These are phyloP conservation scores for Claviceps fusiformis DNA, from an alignment of 2,329 filamentous ascomycete genomes.

Conservation along the genomic window DNA sequence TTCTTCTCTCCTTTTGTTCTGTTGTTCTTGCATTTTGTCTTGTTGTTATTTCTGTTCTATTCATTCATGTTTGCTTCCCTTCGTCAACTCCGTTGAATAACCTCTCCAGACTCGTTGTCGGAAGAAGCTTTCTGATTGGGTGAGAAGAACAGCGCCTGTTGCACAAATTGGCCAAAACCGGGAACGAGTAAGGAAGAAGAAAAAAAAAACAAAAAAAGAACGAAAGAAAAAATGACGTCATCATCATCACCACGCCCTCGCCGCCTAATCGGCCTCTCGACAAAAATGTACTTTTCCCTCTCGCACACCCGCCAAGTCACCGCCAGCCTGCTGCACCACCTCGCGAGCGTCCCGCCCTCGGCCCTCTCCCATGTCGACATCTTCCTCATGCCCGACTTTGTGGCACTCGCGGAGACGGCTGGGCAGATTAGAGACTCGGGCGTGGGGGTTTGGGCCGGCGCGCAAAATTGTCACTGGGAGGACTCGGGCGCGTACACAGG, in stretches of 20 bases:
- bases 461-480: slow-evolving; percentile 63
- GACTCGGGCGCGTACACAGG: slow-evolving; percentile 64
- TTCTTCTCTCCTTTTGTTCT: too few relatives aligned
- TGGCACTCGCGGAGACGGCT: slow-evolving; percentile 46
- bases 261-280: slow-evolving; percentile 58
- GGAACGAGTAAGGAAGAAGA: neutral
- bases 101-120: too few relatives aligned
- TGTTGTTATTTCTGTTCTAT: too few relatives aligned
- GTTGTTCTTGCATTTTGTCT: too few relatives aligned
- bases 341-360: slow-evolving; percentile 27
- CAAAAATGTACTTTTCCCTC: slow-evolving; percentile 71
- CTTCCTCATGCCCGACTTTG: slow-evolving; percentile 67
- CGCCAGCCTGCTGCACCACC: slow-evolving; percentile 30
- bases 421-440: slow-evolving; percentile 29
- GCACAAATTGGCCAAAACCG: neutral
- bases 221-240: neutral
- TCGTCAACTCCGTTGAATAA: too few relatives aligned
- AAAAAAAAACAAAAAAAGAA: neutral
- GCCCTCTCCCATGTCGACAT: slow-evolving; percentile 45
- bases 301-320: slow-evolving; percentile 46
- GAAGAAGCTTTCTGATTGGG: too few relatives aligned
- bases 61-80: too few relatives aligned
- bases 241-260: slow-evolving; percentile 20
- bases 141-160: neutral
- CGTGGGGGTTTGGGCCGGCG: slow-evolving; percentile 44